phyloP scores from a whole-genome alignment of 2,329 filamentous ascomycete genomes.

The Dactylellina cionopaga region DNA sequence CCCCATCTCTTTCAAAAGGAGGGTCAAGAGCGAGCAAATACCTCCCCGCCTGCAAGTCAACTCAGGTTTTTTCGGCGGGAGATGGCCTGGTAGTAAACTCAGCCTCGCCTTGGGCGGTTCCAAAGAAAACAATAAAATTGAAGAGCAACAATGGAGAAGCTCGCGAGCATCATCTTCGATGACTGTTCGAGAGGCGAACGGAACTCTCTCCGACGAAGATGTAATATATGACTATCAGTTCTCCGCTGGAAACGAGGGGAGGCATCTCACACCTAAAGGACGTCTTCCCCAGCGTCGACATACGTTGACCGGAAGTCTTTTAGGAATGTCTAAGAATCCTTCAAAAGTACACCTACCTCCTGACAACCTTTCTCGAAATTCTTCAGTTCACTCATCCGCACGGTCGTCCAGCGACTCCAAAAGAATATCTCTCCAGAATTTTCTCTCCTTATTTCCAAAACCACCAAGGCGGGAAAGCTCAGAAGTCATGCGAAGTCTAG shows the following conservation, averaged over 20 bases:
- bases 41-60: slow-evolving; percentile 13
- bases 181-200: slow-evolving; percentile 14
- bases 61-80: slow-evolving; percentile 42
- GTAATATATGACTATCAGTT: not conserved
- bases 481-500: slow-evolving; percentile 7
- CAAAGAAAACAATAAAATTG: not conserved
- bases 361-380: not conserved
- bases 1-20: slow-evolving; percentile 22
- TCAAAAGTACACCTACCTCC: not conserved
- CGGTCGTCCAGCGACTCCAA: not conserved
- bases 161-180: slow-evolving; percentile 39
- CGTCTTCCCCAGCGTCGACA: slow-evolving; percentile 28
- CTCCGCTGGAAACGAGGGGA: not conserved
- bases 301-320: slow-evolving; percentile 26
- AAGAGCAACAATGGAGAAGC: slow-evolving; percentile 24
- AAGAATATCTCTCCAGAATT: not conserved
- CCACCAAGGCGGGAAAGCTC: slow-evolving; percentile 18
- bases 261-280: not conserved
- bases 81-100: slow-evolving; percentile 20
- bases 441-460: slow-evolving; percentile 23
- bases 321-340: not conserved
- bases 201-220: slow-evolving; percentile 29
- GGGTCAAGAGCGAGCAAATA: slow-evolving; percentile 41
- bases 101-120: slow-evolving; percentile 12
- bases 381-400: not conserved